Evolutionary conservation across 164 flowering plant genomes (phyloP), one percentile per base, ranked within the genome.

Genomic region (grape (Vitis vinifera)): DNA sequence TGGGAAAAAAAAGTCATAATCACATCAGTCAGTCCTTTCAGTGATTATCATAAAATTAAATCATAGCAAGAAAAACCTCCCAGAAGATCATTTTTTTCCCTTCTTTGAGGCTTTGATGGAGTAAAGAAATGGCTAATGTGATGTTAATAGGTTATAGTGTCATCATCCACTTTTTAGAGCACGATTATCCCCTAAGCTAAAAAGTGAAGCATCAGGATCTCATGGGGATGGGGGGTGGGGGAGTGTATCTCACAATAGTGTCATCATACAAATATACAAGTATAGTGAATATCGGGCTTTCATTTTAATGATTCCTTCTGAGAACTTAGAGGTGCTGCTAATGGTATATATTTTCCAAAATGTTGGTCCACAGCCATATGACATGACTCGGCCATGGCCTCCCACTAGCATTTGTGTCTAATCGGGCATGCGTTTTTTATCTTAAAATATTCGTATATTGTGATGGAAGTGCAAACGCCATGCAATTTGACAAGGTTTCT

Each of bases 361-460:
- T 37, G 44, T 37, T 37, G 44, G 44, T 37, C 44, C 44, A 37
- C 65, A 53, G 37, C 66, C 53, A 2, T 27, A 30, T 62, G 73
- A 70, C 44, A 55, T 9, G 65, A 64, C 47, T 14, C 60, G 31
- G 8, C 27, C 27, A 53, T 19, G 44, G 14, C 50, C 15, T 3
- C 64, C 70, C 75, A 60, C 73, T 48, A 58, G 55, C 17, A 1
- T 47, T 48, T 12, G 12, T 14, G 58, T 63, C 76, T 16, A 31
- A 49, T 73, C 76, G 10, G 12, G 29, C 27, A 51, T 47, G 17
- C 8, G 51, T n/a, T 17, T 55, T 47, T 13, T 50, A 51, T 47
- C 19, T 52, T 61, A 10, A 61, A 67, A 61, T 19, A 55, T 62
- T 73, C 30, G 67, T 73, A 62, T 73, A 9, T 9, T 14, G 29